phyloP scores from a whole-genome alignment of 2,329 filamentous ascomycete genomes.

The Thelonectria discophora region DNA sequence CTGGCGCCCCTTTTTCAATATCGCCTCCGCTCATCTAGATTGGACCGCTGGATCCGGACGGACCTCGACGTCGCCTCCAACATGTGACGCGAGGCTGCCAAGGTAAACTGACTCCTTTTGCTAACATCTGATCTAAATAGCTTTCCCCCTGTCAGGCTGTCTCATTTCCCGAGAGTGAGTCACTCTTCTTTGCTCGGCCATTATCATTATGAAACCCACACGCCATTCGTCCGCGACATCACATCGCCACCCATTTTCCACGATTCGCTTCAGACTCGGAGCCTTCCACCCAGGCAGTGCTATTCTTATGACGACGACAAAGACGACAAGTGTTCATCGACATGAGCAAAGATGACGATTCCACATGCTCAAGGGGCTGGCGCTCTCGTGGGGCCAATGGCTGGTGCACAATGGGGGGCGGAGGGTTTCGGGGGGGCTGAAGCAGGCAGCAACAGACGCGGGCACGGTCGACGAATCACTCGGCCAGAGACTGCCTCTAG shows the following conservation, averaged over 20 bases:
- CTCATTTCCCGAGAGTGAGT: conserved; percentile 22
- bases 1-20: conserved; percentile 7
- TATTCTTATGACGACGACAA: conserved; percentile 12
- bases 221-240: conserved; percentile 12
- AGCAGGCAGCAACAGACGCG: conserved; percentile 34
- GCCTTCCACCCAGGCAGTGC: conserved; percentile 5
- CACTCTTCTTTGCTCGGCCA: conserved; percentile 10
- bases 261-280: neutral
- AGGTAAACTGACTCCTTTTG: neutral
- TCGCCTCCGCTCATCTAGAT: conserved; percentile 11
- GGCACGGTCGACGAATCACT: conserved; percentile 16
- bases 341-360: neutral
- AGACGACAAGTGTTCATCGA: neutral
- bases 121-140: conserved; percentile 10
- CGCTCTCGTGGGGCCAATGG: conserved; percentile 16
- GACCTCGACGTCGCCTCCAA: neutral
- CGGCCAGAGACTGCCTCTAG: neutral
- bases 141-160: too few species aligned
- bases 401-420: conserved; percentile 8
- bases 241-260: conserved; percentile 16
- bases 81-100: conserved; percentile 12
- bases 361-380: neutral
- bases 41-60: neutral
- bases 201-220: neutral
- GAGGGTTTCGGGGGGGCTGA: neutral